phyloP scores from a whole-genome alignment of 768 basidiomycete genomes.

The Lactarius sp. region DNA sequence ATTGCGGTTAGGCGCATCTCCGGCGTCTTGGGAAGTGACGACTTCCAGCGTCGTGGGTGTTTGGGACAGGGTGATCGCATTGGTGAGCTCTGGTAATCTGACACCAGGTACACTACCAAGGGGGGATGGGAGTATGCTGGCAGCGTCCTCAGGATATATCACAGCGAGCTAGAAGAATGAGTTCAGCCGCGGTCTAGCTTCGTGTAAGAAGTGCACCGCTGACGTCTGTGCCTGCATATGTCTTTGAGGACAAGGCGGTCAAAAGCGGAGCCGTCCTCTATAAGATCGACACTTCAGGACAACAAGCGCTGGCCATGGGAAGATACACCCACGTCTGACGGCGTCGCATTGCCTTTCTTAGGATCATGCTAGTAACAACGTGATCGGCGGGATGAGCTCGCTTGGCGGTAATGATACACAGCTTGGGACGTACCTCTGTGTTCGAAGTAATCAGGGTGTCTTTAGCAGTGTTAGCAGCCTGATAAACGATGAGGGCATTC shows the following conservation, averaged over 20 bases:
- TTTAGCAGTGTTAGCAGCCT: constrained; percentile 18
- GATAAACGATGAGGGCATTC: not conserved
- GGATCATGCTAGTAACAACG: not conserved
- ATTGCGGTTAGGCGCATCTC: constrained; percentile 1
- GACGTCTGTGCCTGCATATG: constrained; percentile 10
- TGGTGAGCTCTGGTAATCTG: not conserved
- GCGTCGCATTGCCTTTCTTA: not conserved
- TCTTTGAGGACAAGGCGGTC: constrained; percentile 2
- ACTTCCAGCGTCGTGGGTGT: not conserved
- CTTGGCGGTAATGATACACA: not conserved
- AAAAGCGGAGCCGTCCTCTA: not conserved
- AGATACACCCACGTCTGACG: constrained; percentile 9
- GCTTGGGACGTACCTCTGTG: not conserved
- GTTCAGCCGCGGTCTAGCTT: not conserved
- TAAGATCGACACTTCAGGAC: not conserved
- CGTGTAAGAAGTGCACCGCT: not conserved
- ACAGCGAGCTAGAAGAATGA: constrained; percentile 1
- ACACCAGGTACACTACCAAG: not conserved
- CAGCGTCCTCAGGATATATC: not conserved
- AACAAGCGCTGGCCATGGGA: not conserved
- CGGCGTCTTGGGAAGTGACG: not conserved
- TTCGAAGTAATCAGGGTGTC: not conserved
- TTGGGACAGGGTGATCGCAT: not conserved
- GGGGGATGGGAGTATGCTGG: not conserved
- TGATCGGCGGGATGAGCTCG: not conserved